Base-by-base conservation (phyloP, 441 rosid genomes). In the Gossypium trilobum region DNA sequence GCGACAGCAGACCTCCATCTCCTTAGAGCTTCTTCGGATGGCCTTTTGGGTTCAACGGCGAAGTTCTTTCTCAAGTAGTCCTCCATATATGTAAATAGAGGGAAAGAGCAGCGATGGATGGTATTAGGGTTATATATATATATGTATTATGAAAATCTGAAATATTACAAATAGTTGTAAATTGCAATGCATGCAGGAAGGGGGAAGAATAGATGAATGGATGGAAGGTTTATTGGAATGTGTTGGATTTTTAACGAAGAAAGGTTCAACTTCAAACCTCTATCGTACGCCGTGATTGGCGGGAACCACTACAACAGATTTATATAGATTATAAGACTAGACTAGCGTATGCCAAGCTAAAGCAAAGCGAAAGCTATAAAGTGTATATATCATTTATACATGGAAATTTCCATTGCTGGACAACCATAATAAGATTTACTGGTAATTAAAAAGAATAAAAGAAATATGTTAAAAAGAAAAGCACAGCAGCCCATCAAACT, bases 1-100 rank as follows among this genome's bases (percentile, higher is more conserved):
- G 82, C 16, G 48, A 79, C 86, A 9, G 86, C 86, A 0, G 63
- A 36, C 74, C 85, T 72, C 88, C 88, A 81, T 74, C 81, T 56
- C 77, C 61, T 56, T 16, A 75, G 71, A 57, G 84, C 82, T 27
- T 81, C 86, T 72, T 52, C 84, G 1, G 83, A 81, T 2, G 83
- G 84, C 29, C 78, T 74, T 78, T 85, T 85, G 62, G 74, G 33
- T 1, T 79, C 75, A 51, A 85, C 84, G 48, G 77, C 80, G 54
- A 82, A 85, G 71, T 85, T 82, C 76, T 76, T 72, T 58, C 79
- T 76, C 79, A 82, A 54, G 79, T 79, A 82, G 5, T 74, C 48
- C 68, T 82, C 85, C 85, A 79, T 81, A 23, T 57, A 13, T 57
- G 27, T 57, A 57, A 11, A 23, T 10, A 57, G 62, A 10, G 16